Evolutionary conservation across 2,329 filamentous ascomycete genomes (phyloP), one percentile per base, ranked within the genome.

Genomic region (Phaeomoniella chlamydospora): DNA sequence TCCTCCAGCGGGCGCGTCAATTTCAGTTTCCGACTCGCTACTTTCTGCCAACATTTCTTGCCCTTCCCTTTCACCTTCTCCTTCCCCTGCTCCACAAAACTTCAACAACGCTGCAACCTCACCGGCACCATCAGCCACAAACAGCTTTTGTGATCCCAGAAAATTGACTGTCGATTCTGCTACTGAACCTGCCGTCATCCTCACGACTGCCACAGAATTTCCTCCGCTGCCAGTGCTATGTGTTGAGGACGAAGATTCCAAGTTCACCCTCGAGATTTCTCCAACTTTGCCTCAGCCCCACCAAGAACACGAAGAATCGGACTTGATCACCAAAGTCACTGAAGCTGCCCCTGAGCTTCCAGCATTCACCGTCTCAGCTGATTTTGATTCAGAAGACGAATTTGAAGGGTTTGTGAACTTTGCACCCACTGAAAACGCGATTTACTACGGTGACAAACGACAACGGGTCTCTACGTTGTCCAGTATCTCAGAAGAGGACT

Each of bases 301-400:
- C 51, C 38, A 59, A 67, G 46, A 63, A 70, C 45, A 57, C 61
- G 38, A 45, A 19, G 36, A 39, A 16, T 33, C 40, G 32, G 41
- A 45, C 3, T 51, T 51, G 39, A 47, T 44, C 11, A 34, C 41
- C 14, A 18, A 35, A 11, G 39, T 44, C 9, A 31, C 37, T 12
- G 41, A 47, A 26, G 61, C 65, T 45, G 63, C 68, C 43, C 59
- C 70, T 61, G 72, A 72, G 15, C 68, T 90, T 18, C 78, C 81
- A 16, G 66, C 70, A 5, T 92, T 93, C 47, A 83, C 92, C 56
- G 81, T 85, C 45, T 74, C 92, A 46, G 90, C 87, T 15, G 86
- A 93, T 49, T 70, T 94, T 38, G 87, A 94, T 55, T 86, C 82
- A 1, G 87, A 94, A 50, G 84, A 92, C 69, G 84, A 90, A 54